These are phyloP conservation scores for Lactifluus volemus DNA, from an alignment of 768 basidiomycete species.

Conservation along the genomic window DNA sequence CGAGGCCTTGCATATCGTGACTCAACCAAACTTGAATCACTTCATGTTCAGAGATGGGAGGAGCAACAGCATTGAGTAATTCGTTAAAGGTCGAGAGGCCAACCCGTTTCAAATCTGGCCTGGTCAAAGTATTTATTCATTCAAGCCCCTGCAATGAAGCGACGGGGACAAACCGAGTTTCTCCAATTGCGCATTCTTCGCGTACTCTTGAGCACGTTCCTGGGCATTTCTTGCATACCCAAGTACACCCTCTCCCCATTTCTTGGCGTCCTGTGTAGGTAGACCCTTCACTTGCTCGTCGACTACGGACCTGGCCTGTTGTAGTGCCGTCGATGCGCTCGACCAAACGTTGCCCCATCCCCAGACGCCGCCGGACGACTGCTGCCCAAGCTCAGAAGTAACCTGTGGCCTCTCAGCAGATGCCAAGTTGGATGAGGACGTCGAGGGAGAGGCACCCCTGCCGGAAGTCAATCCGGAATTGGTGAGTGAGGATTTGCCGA, in stretches of 20 bases:
- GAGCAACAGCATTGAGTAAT: conserved; percentile 92
- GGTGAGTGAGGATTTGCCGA: conserved; percentile 39
- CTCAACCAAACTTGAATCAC: conserved; percentile 93
- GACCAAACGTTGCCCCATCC: conserved; percentile 91
- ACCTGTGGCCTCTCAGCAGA: conserved; percentile 18
- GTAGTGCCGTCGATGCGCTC: conserved; percentile 74
- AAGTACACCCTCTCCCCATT: conserved; percentile 79
- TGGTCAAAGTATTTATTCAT: conserved; percentile 27
- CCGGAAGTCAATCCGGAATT: conserved; percentile 26
- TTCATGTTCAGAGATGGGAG: conserved; percentile 97
- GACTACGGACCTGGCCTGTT: conserved; percentile 80
- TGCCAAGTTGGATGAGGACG: conserved; percentile 16
- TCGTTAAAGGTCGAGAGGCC: conserved; percentile 86
- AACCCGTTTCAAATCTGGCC: conserved; percentile 81
- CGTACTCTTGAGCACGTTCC: conserved; percentile 45
- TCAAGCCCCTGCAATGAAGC: not conserved
- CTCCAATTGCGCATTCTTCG: conserved; percentile 80
- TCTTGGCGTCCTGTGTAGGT: conserved; percentile 77
- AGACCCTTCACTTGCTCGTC: conserved; percentile 91
- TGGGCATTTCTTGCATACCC: conserved; percentile 71
- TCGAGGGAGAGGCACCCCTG: conserved; percentile 32
- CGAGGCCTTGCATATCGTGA: conserved; percentile 96
- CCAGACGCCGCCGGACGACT: conserved; percentile 38
- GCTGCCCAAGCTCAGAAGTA: conserved; percentile 6
- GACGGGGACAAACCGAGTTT: conserved; percentile 57